A percentile compares a stretch with the other conserved stretches of the same genome.
phyloP scores from a whole-genome alignment of 116 monocot genomes.

The Phalaenopsis hybrid region DNA sequence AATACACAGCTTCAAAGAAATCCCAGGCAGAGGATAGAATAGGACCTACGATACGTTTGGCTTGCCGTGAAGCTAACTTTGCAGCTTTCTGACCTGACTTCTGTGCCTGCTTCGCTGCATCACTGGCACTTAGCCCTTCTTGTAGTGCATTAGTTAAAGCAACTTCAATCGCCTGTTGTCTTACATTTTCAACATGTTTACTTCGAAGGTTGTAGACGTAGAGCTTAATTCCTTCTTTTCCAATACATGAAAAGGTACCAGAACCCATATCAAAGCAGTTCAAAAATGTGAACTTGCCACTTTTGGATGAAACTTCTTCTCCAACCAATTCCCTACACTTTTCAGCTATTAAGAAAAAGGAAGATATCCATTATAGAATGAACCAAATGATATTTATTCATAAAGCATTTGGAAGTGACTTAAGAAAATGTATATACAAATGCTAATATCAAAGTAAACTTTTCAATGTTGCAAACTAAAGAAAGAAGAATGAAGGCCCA shows the following conservation, averaged over 20 bases:
- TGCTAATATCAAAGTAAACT: no score
- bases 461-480: no score
- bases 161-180: constrained; percentile 6
- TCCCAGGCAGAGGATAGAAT: constrained; percentile 7
- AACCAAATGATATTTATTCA: neutral
- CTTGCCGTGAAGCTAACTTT: constrained; percentile 4
- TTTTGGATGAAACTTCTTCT: constrained; percentile 9
- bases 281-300: constrained; percentile 12
- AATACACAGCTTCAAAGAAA: constrained; percentile 10
- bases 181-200: constrained; percentile 1
- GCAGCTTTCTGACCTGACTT: constrained; percentile 4
- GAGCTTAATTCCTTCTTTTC: constrained; percentile 7
- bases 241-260: neutral
- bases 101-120: constrained; percentile 1
- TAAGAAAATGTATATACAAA: no score
- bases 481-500: no score
- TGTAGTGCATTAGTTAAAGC: constrained; percentile 5
- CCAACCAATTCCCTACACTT: constrained; percentile 9
- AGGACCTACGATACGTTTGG: constrained; percentile 11
- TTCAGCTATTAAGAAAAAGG: constrained; percentile 1
- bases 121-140: neutral
- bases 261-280: constrained; percentile 15
- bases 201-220: constrained; percentile 9
- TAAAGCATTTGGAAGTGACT: neutral
- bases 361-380: neutral